Evolutionary conservation across 2,329 filamentous ascomycete genomes (phyloP), one percentile per base, ranked within the genome.

Genomic region (Exophiala sideris): DNA sequence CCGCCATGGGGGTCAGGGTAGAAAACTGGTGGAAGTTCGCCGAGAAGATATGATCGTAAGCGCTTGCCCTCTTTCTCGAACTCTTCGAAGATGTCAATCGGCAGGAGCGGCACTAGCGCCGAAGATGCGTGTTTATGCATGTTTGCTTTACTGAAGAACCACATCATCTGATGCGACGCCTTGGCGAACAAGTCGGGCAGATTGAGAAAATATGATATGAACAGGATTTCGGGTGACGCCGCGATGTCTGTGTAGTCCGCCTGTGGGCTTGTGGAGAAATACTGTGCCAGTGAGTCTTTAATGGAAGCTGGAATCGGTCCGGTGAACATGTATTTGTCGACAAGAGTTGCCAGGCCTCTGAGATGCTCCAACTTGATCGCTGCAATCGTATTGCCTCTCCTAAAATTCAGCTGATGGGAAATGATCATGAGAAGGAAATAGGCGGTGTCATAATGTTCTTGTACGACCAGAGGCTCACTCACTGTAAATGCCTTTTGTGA

Each of bases 401-500:
- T 20, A 20, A 29, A 49, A 39, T 14, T 34, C 16, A 11, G n/a
- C n/a, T 41, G 12, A n/a, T 50, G 48, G 29, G 18, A 35, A 3
- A 49, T 57, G 18, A 50, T 20, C 18, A 57, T 57, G 40, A 42
- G 21, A 10, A 42, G 16, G 20, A 18, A 21, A 8, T 21, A 42
- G 40, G 6, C 16, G 4, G 8, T n/a, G 12, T 42, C 16, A 20
- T 42, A 24, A 10, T 42, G 16, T 21, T 42, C 40, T 6, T 20
- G 7, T 10, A 42, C 40, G 40, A 24, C 40, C 40, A 42, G 12
- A 20, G 40, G 40, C 5, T 20, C 12, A 12, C 16, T 20, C 9
- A 24, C 16, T 20, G 40, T 42, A n/a, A 42, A 42, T 4, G 7
- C 12, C n/a, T 12, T 42, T 20, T 21, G 8, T 42, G 40, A 42